Evolutionary conservation across 208 protist genomes (phyloP), one percentile per base, ranked within the genome.

Genomic region (Trypanosomatidae sp.): DNA sequence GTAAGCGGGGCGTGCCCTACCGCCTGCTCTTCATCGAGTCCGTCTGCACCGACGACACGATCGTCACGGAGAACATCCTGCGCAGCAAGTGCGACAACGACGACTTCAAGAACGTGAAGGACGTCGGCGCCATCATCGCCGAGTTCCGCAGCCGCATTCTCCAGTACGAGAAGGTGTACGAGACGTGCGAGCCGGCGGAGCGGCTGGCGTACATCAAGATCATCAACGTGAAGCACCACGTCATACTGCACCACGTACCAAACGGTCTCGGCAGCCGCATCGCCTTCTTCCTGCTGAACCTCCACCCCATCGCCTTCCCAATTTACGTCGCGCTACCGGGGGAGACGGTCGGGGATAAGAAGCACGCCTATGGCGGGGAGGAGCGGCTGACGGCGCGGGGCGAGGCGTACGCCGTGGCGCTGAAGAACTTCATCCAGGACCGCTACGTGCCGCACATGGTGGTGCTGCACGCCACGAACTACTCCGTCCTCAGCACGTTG

Each of bases 21-120:
- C 88, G 90, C 2, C 64, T 96, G 28, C 83, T 98, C n/a, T 98
- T 96, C 74, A 95, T 97, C 74, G 94, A 98, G 78, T 97, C 92
- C 30, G 89, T 98, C 62, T 98, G 94, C 78, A 95, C 91, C 33
- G 92, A 98, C 70, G 83, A 93, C 58, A 83, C 78, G 2, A 91
- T 98, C 77, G 88, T 98, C 65, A 95, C 82, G 56, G 89, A 95
- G 78, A 97, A 95, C 76, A 95, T 97, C 66, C 74, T 97, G 22
- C 88, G 89, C 46, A 88, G 86, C 71, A 97, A 97, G 79, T 95
- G 83, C 68, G 85, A 91, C 69, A 97, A 97, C 73, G 93, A 94
- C 69, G 93, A 97, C 81, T 97, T 97, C 83, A 93, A 91, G 64
- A 80, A 87, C 67, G 83, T 92, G 17, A 87, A 78, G 22, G 88